Evolutionary conservation across 352 stramenopile genomes (phyloP).

Genomic region (Globisporangium abappressorium): DNA sequence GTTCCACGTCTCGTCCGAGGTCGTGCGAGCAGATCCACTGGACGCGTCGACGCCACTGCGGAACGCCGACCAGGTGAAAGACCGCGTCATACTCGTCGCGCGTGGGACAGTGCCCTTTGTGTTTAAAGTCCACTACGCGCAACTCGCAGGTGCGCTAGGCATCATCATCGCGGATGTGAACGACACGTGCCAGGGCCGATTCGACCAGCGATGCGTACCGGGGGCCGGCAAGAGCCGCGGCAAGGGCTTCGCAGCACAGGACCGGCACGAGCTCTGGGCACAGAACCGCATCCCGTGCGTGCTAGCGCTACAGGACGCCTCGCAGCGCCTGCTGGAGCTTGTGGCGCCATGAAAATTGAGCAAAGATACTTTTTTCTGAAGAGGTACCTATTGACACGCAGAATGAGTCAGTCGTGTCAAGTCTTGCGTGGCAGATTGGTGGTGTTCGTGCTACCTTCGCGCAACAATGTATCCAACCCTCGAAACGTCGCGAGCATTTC

Average conservation of each 20-base stretch:
- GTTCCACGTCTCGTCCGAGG: slow-evolving; percentile 68
- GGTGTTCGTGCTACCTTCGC: slow-evolving; percentile 12
- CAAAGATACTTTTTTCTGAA: not conserved
- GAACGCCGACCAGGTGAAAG: slow-evolving; percentile 47
- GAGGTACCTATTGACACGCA: not conserved
- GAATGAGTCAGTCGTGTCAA: not conserved
- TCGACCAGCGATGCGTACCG: slow-evolving; percentile 71
- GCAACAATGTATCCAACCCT: slow-evolving; percentile 3
- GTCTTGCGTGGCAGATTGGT: not conserved
- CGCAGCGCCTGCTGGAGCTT: slow-evolving; percentile 32
- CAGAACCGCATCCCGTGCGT: slow-evolving; percentile 63
- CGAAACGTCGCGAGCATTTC: not conserved
- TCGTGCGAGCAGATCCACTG: slow-evolving; percentile 59
- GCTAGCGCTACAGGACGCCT: slow-evolving; percentile 35
- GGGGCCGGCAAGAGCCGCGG: slow-evolving; percentile 40
- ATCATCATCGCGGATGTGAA: slow-evolving; percentile 58
- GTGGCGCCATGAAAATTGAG: slow-evolving; percentile 6
- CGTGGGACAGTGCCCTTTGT: slow-evolving; percentile 56
- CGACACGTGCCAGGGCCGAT: slow-evolving; percentile 39
- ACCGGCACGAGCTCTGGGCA: slow-evolving; percentile 53
- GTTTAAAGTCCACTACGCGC: slow-evolving; percentile 65
- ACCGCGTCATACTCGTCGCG: slow-evolving; percentile 55
- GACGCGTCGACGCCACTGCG: slow-evolving; percentile 48
- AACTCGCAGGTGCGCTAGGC: slow-evolving; percentile 60
- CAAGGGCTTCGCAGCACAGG: slow-evolving; percentile 58